phyloP scores from a whole-genome alignment of 257 asterid genomes.

The Solanum habrochaites region DNA sequence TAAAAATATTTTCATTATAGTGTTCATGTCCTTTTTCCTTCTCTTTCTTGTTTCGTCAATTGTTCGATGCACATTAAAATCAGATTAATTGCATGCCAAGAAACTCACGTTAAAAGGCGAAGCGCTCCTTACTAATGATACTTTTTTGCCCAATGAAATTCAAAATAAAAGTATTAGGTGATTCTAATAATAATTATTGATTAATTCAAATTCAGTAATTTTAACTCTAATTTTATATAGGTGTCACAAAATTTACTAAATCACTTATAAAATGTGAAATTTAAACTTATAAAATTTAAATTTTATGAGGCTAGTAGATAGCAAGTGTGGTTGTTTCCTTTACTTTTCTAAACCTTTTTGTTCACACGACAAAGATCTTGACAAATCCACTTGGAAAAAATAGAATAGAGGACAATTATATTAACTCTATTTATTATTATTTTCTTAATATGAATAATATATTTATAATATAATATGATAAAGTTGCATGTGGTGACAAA shows the following conservation, averaged over 20 bases:
- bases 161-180: too few relatives aligned
- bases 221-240: neutral
- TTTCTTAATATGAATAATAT: neutral
- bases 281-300: too few relatives aligned
- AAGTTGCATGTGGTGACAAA: neutral
- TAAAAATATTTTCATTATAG: too few relatives aligned
- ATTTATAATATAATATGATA: neutral
- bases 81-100: too few relatives aligned
- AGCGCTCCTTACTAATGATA: too few relatives aligned
- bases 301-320: neutral
- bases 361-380: neutral
- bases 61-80: too few relatives aligned
- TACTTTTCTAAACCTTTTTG: neutral
- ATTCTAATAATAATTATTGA: too few relatives aligned
- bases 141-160: neutral
- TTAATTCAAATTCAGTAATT: neutral
- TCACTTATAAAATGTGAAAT: too few relatives aligned
- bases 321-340: neutral
- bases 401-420: neutral
- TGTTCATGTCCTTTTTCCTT: too few relatives aligned
- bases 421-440: neutral
- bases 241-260: neutral
- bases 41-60: too few relatives aligned
- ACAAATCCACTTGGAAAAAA: neutral
- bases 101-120: rapidly evolving